Conservation (phyloP, 1,284 basidiomycete genomes). For the Fomitopsis palustris region DNA sequence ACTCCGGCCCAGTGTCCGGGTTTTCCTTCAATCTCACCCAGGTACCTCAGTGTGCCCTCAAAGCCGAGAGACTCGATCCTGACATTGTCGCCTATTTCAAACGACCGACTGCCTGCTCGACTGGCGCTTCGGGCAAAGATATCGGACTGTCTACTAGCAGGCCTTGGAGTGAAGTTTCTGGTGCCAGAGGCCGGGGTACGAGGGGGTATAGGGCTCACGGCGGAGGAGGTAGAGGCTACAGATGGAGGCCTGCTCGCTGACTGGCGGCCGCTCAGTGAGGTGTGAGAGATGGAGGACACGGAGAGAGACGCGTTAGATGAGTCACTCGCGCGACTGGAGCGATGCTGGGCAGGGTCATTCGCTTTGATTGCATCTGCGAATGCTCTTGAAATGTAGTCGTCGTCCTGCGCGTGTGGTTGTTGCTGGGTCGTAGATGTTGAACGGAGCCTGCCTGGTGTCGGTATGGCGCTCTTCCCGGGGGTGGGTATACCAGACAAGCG, state of each 20-base stretch:
- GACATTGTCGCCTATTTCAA: conserved; percentile 77
- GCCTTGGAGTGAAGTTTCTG: conserved; percentile 50
- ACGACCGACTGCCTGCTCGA: conserved; percentile 38
- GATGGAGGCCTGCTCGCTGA: conserved; percentile 36
- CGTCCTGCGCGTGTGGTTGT: conserved; percentile 33
- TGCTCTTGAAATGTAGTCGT: conserved; percentile 58
- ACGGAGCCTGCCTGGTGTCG: conserved; percentile 67
- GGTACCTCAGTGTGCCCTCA: conserved; percentile 76
- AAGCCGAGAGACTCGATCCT: conserved; percentile 82
- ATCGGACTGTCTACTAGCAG: conserved; percentile 64
- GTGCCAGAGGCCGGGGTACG: conserved; percentile 37
- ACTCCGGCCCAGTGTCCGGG: conserved; percentile 89
- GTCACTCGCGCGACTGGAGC: conserved; percentile 36
- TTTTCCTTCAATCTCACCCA: conserved; percentile 85
- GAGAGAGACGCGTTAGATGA: conserved; percentile 45
- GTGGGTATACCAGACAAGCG: conserved; percentile 57
- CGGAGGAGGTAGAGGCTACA: conserved; percentile 34
- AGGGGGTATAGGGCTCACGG: conserved; percentile 48
- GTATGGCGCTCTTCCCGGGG: conserved; percentile 58
- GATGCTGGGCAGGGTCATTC: conserved; percentile 73
- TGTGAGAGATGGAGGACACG: conserved; percentile 34
- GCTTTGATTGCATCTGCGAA: conserved; percentile 75
- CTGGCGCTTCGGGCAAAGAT: conserved; percentile 41
- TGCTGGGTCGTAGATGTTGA: conserved; percentile 52
- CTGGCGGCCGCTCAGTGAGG: conserved; percentile 34